Conservation (phyloP, 306 rosid genomes). For the Vigna radiata region DNA sequence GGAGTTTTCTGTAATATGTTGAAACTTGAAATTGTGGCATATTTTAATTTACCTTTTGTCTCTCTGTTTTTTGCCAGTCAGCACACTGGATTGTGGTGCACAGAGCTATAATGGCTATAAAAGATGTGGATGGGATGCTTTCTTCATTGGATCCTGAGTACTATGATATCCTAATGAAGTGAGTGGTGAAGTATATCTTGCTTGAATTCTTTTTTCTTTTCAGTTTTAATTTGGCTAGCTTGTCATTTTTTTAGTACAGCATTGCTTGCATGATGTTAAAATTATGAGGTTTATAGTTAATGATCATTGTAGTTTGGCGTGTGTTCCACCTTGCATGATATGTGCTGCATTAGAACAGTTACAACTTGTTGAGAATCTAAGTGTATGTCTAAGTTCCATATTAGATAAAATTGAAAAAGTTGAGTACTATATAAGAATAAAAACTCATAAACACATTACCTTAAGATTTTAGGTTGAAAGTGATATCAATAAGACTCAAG, state of each 20-base stretch:
- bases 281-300: conserved; percentile 7
- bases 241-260: background rate
- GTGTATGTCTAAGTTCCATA: too few relatives aligned
- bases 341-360: conserved; percentile 4
- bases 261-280: background rate
- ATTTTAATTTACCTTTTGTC: conserved; percentile 2
- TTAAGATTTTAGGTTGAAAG: too few relatives aligned
- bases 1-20: conserved; percentile 23
- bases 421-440: too few relatives aligned
- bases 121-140: conserved; percentile 93
- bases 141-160: conserved; percentile 98
- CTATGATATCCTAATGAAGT: conserved; percentile 97
- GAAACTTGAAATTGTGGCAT: conserved; percentile 8
- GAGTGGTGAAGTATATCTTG: conserved; percentile 40
- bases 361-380: too few relatives aligned
- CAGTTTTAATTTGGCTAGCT: conserved; percentile 8
- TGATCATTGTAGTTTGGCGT: conserved; percentile 23
- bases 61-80: conserved; percentile 55
- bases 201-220: conserved; percentile 4
- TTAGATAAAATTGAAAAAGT: too few relatives aligned
- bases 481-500: too few relatives aligned
- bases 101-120: conserved; percentile 95
- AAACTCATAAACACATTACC: too few relatives aligned
- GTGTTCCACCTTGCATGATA: conserved; percentile 22
- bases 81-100: conserved; percentile 97